These are phyloP conservation scores for Syzygium aromaticum DNA, from an alignment of 345 rosid species.

Conservation along the genomic window DNA sequence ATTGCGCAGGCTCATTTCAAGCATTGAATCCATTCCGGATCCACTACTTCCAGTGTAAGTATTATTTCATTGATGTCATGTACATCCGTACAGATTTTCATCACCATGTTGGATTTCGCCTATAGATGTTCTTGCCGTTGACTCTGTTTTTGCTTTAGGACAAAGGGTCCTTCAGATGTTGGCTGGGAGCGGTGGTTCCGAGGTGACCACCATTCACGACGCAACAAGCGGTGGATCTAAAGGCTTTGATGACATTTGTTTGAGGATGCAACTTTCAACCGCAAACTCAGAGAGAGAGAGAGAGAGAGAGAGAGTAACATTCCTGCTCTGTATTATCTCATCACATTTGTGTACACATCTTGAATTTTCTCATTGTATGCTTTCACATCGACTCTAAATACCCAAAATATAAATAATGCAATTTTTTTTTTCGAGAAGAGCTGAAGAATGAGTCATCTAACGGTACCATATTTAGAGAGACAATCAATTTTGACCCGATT, in stretches of 20 bases:
- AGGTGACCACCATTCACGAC: slow-evolving; percentile 17
- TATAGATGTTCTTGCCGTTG: background rate
- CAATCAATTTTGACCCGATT: background rate
- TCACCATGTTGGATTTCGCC: background rate
- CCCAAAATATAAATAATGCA: background rate
- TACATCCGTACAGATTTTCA: background rate
- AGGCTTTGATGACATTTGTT: background rate
- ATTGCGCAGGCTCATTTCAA: slow-evolving; percentile 15
- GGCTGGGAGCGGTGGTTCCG: slow-evolving; percentile 42
- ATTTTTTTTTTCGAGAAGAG: background rate
- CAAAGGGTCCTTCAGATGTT: slow-evolving; percentile 13
- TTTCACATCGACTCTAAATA: background rate
- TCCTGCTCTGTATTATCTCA: background rate
- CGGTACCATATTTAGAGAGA: background rate
- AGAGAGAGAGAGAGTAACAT: background rate
- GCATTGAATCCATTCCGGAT: slow-evolving; percentile 29
- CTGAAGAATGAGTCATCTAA: background rate
- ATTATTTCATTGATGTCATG: background rate
- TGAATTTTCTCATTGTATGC: background rate
- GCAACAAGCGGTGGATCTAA: slow-evolving; percentile 30
- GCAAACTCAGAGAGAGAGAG: background rate
- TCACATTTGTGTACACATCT: background rate
- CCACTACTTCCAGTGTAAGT: slow-evolving; percentile 36
- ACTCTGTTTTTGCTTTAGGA: slow-evolving; percentile 4
- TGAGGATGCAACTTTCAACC: background rate